These are phyloP conservation scores for Rhizopus sp. DNA, from an alignment of 371 early-diverging fungal species.

Conservation along the genomic window DNA sequence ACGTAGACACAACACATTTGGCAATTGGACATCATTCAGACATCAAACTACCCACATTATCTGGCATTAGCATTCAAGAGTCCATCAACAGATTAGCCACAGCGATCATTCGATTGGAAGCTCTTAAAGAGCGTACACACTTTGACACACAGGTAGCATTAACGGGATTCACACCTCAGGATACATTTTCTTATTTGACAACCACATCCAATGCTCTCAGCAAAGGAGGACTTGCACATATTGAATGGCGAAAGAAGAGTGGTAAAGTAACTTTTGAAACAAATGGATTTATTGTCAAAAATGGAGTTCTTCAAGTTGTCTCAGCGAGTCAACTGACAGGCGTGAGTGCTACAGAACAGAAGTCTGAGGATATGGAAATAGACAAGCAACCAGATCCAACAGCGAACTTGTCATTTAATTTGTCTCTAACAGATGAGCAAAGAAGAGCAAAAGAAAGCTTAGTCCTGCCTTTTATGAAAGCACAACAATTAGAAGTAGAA, in stretches of 20 bases:
- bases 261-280: slow-evolving; percentile 46
- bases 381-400: slow-evolving; percentile 31
- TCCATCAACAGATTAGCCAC: slow-evolving; percentile 40
- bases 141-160: slow-evolving; percentile 37
- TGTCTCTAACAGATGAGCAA: slow-evolving; percentile 84
- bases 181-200: slow-evolving; percentile 43
- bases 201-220: slow-evolving; percentile 32
- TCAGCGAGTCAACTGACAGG: slow-evolving; percentile 23
- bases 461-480: slow-evolving; percentile 79
- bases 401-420: slow-evolving; percentile 80
- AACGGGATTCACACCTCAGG: slow-evolving; percentile 45
- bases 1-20: slow-evolving; percentile 32
- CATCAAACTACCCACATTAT: slow-evolving; percentile 16
- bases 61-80: slow-evolving; percentile 20
- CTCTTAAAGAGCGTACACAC: slow-evolving; percentile 28
- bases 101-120: slow-evolving; percentile 31
- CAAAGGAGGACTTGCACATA: slow-evolving; percentile 35
- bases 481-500: slow-evolving; percentile 54
- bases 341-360: slow-evolving; percentile 11
- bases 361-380: slow-evolving; percentile 15
- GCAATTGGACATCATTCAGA: slow-evolving; percentile 38
- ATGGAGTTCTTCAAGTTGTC: slow-evolving; percentile 23
- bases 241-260: slow-evolving; percentile 52
- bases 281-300: slow-evolving; percentile 24
- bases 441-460: slow-evolving; percentile 72